A percentile compares a stretch with the other conserved stretches of the same genome.
Conservation (phyloP, 768 basidiomycete genomes). For the Hygrocybe coccinea region DNA sequence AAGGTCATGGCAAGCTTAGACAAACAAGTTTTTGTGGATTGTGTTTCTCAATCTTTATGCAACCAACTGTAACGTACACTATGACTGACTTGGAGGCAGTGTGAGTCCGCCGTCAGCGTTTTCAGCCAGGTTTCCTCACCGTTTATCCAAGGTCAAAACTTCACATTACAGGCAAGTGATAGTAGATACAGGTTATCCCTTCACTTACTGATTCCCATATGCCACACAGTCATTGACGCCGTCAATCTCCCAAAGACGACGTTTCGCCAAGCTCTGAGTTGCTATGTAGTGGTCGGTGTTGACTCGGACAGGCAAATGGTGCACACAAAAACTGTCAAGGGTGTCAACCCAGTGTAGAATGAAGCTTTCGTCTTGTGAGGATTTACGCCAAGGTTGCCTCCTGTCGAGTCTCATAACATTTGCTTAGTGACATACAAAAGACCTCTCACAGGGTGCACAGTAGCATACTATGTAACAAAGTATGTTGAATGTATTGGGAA, state of each 20-base stretch:
- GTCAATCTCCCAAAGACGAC: neutral
- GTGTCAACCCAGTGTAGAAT: neutral
- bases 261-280: neutral
- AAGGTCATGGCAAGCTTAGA: too few relatives aligned
- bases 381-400: neutral
- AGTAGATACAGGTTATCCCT: neutral
- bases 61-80: too few relatives aligned
- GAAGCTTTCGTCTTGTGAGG: neutral
- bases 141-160: neutral
- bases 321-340: neutral
- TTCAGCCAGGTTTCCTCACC: neutral
- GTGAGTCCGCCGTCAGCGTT: too few relatives aligned
- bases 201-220: neutral
- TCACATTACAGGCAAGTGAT: neutral
- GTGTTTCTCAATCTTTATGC: too few relatives aligned
- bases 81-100: too few relatives aligned
- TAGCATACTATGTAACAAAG: too few relatives aligned
- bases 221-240: neutral
- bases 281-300: neutral
- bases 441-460: too few relatives aligned
- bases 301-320: neutral
- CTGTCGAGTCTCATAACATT: neutral
- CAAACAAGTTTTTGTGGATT: too few relatives aligned
- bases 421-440: neutral
- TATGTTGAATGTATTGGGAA: too few relatives aligned